phyloP scores from a whole-genome alignment of 352 stramenopile genomes.

The Pythium volutum region DNA sequence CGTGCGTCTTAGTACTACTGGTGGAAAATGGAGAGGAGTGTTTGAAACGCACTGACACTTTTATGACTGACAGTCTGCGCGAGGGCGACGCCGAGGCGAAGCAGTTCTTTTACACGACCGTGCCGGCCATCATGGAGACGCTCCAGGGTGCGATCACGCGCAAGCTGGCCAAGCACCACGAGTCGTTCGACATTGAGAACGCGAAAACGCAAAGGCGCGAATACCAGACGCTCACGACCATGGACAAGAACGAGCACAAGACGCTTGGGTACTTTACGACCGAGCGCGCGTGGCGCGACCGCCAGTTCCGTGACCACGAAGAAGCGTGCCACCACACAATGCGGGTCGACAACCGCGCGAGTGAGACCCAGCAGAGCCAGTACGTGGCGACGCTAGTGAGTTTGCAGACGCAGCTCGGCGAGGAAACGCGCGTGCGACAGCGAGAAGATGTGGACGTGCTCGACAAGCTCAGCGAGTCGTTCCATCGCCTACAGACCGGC shows the following conservation, averaged over 20 bases:
- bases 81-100: slow-evolving; percentile 52
- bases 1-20: slow-evolving; percentile 25
- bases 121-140: slow-evolving; percentile 88
- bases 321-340: slow-evolving; percentile 68
- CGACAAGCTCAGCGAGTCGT: slow-evolving; percentile 73
- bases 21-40: neutral
- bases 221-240: slow-evolving; percentile 74
- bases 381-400: slow-evolving; percentile 51
- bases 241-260: slow-evolving; percentile 63
- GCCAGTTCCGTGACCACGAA: slow-evolving; percentile 58
- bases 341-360: slow-evolving; percentile 59
- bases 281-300: slow-evolving; percentile 56
- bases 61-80: slow-evolving; percentile 32
- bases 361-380: slow-evolving; percentile 41
- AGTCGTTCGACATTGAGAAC: slow-evolving; percentile 93
- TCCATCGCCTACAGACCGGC: slow-evolving; percentile 72
- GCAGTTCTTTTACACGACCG: slow-evolving; percentile 76
- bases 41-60: neutral
- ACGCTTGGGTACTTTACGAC: slow-evolving; percentile 60
- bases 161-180: slow-evolving; percentile 87
- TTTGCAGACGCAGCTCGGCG: slow-evolving; percentile 46
- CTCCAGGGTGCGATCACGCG: slow-evolving; percentile 85
- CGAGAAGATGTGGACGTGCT: slow-evolving; percentile 77
- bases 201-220: slow-evolving; percentile 90
- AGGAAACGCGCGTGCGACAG: slow-evolving; percentile 48